Conservation (phyloP, 2,329 filamentous ascomycete species). For the Stemphylium vesicarium region DNA sequence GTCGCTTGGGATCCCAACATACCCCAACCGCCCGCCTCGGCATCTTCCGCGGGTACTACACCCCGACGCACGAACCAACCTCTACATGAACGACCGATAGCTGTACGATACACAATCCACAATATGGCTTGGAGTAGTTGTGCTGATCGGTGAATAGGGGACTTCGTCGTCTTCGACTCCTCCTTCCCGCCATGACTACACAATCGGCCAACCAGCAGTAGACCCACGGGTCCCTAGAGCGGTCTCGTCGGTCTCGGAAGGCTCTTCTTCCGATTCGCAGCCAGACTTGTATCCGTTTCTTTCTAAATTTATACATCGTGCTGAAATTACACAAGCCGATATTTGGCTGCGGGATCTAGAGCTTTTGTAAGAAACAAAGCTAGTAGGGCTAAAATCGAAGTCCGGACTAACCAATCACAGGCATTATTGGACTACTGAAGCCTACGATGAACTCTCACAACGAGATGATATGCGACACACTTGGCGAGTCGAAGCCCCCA, state of each 20-base stretch:
- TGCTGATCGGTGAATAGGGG: conserved; percentile 16
- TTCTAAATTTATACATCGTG: conserved; percentile 36
- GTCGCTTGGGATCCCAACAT: conserved; percentile 33
- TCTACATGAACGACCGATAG: conserved; percentile 18
- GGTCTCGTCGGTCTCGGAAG: conserved; percentile 23
- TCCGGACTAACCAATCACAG: conserved; percentile 20
- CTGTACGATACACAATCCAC: conserved; percentile 19
- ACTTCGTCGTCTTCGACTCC: conserved; percentile 14
- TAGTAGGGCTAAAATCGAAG: background rate
- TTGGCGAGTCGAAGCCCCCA: conserved; percentile 46
- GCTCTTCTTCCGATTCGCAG: conserved; percentile 34
- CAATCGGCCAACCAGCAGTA: no score
- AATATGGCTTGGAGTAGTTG: background rate
- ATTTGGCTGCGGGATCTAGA: conserved; percentile 45
- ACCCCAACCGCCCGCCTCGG: conserved; percentile 14
- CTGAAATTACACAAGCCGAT: conserved; percentile 27
- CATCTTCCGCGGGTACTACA: conserved; percentile 16
- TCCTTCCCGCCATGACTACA: conserved; percentile 25
- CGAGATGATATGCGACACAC: conserved; percentile 33
- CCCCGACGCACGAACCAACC: conserved; percentile 21
- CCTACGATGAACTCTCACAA: conserved; percentile 31
- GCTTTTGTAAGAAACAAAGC: conserved; percentile 35
- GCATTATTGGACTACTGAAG: conserved; percentile 44
- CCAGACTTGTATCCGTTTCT: conserved; percentile 43
- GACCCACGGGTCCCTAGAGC: background rate